phyloP scores from a whole-genome alignment of 129 eudicot species.

The Calendula officinalis region DNA sequence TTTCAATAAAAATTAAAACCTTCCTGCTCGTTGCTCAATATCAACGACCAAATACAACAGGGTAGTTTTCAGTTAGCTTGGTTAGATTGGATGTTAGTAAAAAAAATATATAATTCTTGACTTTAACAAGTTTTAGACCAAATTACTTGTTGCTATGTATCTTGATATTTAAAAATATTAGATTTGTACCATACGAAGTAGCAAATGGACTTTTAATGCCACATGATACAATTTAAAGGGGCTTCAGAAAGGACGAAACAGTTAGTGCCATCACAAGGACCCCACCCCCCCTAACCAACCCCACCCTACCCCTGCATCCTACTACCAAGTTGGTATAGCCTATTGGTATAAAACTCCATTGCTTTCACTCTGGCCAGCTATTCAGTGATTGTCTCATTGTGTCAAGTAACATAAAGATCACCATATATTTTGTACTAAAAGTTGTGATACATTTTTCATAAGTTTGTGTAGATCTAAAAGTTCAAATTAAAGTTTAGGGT shows the following conservation, averaged over 20 bases:
- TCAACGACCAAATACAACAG: neutral
- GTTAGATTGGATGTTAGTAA: neutral
- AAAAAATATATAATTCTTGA: slow-evolving; percentile 19
- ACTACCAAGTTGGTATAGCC: slow-evolving; percentile 37
- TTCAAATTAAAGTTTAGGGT: no score
- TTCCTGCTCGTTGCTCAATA: neutral
- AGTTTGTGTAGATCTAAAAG: no score
- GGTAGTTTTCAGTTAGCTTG: neutral
- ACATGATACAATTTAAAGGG: slow-evolving; percentile 30
- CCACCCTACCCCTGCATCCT: slow-evolving; percentile 11
- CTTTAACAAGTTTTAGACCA: neutral
- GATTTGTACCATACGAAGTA: slow-evolving; percentile 10
- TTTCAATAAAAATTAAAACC: neutral
- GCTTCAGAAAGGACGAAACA: slow-evolving; percentile 28
- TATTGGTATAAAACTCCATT: slow-evolving; percentile 31
- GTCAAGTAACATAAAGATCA: no score
- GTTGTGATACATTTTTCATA: no score
- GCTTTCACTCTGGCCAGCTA: slow-evolving; percentile 34
- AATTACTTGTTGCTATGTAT: neutral
- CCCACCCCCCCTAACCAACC: neutral
- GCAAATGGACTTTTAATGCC: slow-evolving; percentile 21
- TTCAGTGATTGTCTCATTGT: slow-evolving; percentile 30
- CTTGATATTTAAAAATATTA: slow-evolving; percentile 19
- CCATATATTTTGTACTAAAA: no score
- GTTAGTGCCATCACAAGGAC: slow-evolving; percentile 32